These are phyloP conservation scores for Microcyclospora tardicrescens DNA, from an alignment of 2,329 filamentous ascomycete genomes.

Conservation along the genomic window DNA sequence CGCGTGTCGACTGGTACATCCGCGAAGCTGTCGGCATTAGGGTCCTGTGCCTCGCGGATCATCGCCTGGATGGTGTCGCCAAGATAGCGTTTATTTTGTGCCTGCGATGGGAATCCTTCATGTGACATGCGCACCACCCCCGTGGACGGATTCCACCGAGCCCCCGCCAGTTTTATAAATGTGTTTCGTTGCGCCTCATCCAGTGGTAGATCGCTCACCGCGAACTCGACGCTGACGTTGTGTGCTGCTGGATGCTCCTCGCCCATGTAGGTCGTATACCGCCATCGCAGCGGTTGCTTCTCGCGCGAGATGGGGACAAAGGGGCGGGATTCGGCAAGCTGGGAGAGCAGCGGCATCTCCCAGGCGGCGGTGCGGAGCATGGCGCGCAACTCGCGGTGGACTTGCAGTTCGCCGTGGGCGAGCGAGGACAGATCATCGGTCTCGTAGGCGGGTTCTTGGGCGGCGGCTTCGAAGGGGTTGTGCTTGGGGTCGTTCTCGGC, in stretches of 20 bases:
- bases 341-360: conserved; percentile 78
- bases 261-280: conserved; percentile 93
- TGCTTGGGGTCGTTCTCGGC: neutral
- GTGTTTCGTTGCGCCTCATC: conserved; percentile 58
- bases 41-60: conserved; percentile 60
- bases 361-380: conserved; percentile 80
- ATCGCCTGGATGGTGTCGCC: conserved; percentile 63
- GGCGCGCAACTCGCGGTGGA: conserved; percentile 76
- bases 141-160: conserved; percentile 75
- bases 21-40: conserved; percentile 61
- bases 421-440: conserved; percentile 66
- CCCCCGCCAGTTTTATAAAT: conserved; percentile 73
- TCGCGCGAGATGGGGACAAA: conserved; percentile 54
- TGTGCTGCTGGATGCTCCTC: conserved; percentile 80
- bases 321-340: conserved; percentile 59
- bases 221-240: conserved; percentile 92
- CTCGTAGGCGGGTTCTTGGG: conserved; percentile 44
- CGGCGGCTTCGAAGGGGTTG: conserved; percentile 1
- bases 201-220: conserved; percentile 56
- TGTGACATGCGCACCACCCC: conserved; percentile 79
- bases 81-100: conserved; percentile 95
- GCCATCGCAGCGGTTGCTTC: conserved; percentile 66
- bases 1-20: conserved; percentile 83
- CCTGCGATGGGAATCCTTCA: conserved; percentile 69
- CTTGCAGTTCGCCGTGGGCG: conserved; percentile 76